Evolutionary conservation across 2,329 filamentous ascomycete species (phyloP).

Genomic region (Drechslerella coelobrocha): DNA sequence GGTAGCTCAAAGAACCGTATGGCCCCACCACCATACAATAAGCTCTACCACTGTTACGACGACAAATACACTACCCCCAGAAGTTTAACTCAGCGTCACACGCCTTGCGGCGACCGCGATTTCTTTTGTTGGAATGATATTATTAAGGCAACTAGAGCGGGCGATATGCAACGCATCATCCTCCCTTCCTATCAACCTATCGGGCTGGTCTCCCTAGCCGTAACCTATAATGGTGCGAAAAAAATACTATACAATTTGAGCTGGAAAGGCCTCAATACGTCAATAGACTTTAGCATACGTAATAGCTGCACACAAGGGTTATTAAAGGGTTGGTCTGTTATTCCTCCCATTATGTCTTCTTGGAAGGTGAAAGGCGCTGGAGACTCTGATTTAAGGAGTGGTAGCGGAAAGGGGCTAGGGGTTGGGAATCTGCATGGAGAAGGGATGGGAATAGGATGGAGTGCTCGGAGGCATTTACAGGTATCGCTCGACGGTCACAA

Average conservation of each 20-base stretch:
- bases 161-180: slow-evolving; percentile 25
- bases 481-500: slow-evolving; percentile 14
- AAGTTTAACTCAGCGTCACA: slow-evolving; percentile 13
- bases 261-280: slow-evolving; percentile 38
- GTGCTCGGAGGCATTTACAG: slow-evolving; percentile 24
- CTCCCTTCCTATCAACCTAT: slow-evolving; percentile 39
- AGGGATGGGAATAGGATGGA: slow-evolving; percentile 37
- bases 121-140: slow-evolving; percentile 50
- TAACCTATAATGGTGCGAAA: slow-evolving; percentile 35
- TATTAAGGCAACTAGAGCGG: slow-evolving; percentile 25
- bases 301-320: slow-evolving; percentile 27
- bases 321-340: slow-evolving; percentile 39
- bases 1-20: slow-evolving; percentile 43
- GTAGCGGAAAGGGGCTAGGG: slow-evolving; percentile 36
- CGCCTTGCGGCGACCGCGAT: slow-evolving; percentile 37
- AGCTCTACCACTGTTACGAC: slow-evolving; percentile 39
- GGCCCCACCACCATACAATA: slow-evolving; percentile 40
- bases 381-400: slow-evolving; percentile 44
- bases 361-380: slow-evolving; percentile 41
- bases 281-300: slow-evolving; percentile 42
- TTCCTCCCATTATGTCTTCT: slow-evolving; percentile 39
- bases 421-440: slow-evolving; percentile 40
- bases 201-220: slow-evolving; percentile 33
- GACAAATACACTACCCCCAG: slow-evolving; percentile 31
- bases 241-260: slow-evolving; percentile 41